Evolutionary conservation across 192 early-diverging fungal genomes (phyloP), one percentile per base, ranked within the genome.

Genomic region (Backusella macrospora): DNA sequence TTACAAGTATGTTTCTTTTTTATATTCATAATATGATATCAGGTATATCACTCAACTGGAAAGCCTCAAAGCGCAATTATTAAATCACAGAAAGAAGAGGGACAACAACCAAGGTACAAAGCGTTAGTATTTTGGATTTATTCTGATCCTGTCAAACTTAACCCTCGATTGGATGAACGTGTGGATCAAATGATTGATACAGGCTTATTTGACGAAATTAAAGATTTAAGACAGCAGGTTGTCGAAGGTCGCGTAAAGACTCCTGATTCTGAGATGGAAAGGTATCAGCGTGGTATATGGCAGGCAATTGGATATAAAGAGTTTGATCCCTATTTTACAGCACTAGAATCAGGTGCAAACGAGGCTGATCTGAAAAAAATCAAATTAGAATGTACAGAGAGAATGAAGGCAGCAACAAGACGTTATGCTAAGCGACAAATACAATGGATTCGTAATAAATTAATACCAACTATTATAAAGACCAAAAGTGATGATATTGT

Each of bases 271-370:
- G 68, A 79, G 59, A 37, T 73, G 43, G 79, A 77, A 38, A 85
- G 85, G 72, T 89, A 81, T 72, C 86, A 79, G 73, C 84, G 92
- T 14, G 93, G 93, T 6, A 87, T 94, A 34, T 84, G 90, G 76
- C 94, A 94, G 70, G 88, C 90, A 0, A 95, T 94, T 78, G 96
- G 96, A 0, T 97, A 95, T 77, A 94, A 96, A 73, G 96, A 96
- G 75, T 96, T 96, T 77, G 84, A 90, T 46, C 75, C 82, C 5
- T 96, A 95, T 70, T 83, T 96, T 29, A 70, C 77, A 9, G 82
- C 81, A 0, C 38, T 86, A 4, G 85, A 86, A 39, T 34, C 34
- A 14, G 68, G 43, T 15, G 55, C 64, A 10, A 10, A 48, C 3
- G 68, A 48, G 8, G 3, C 6, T 10, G 64, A 73, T 14, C 44